A percentile compares a stretch with the other conserved stretches of the same genome.
Evolutionary conservation across 1,284 basidiomycete species (phyloP).

Genomic region (Heterobasidion occidentale): DNA sequence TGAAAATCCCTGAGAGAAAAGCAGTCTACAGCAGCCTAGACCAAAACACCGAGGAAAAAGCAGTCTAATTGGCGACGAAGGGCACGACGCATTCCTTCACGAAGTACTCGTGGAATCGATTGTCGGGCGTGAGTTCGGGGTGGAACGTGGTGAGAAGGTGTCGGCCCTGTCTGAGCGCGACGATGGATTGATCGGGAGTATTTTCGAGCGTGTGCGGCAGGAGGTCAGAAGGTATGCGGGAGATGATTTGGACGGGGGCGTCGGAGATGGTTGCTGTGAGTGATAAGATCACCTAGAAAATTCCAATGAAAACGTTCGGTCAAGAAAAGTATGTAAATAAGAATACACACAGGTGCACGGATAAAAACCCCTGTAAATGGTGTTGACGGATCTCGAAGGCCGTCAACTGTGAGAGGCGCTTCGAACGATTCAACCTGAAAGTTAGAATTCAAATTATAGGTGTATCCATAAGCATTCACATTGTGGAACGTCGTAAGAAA

Average conservation of each 20-base stretch:
- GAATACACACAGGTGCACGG: conserved; percentile 72
- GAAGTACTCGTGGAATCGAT: conserved; percentile 87
- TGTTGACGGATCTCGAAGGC: conserved; percentile 48
- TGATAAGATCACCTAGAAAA: conserved; percentile 49
- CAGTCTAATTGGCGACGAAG: neutral
- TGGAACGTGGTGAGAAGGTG: conserved; percentile 92
- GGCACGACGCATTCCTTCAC: conserved; percentile 57
- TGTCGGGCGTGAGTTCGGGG: conserved; percentile 86
- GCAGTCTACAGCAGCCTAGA: too few species aligned
- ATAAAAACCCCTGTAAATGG: conserved; percentile 92
- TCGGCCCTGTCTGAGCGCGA: conserved; percentile 83
- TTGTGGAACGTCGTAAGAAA: neutral
- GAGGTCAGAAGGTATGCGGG: conserved; percentile 58
- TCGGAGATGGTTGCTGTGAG: conserved; percentile 36
- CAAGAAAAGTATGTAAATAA: conserved; percentile 7
- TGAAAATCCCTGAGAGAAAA: too few species aligned
- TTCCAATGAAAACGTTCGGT: neutral
- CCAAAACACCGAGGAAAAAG: too few species aligned
- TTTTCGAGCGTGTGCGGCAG: conserved; percentile 32
- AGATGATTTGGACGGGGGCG: conserved; percentile 59
- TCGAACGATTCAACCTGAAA: conserved; percentile 85
- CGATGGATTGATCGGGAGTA: conserved; percentile 51
- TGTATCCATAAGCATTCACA: neutral
- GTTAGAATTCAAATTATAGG: too few species aligned
- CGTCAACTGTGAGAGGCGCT: conserved; percentile 60